Conservation (phyloP, 257 asterid genomes). For the Linderniella brevidens region DNA sequence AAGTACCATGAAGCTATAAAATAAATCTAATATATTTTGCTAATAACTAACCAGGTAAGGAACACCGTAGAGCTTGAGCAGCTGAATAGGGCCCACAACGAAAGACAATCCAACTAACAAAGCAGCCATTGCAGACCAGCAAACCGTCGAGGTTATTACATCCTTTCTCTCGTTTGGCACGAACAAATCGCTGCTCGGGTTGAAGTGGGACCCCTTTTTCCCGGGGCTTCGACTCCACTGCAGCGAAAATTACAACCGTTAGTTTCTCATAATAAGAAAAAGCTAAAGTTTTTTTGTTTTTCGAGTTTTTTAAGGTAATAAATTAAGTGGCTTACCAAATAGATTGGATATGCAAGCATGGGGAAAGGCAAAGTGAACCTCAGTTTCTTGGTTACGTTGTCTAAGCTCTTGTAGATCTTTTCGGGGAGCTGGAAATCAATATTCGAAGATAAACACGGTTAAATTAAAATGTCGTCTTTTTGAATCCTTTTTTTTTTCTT, state of each 20-base stretch:
- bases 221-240: constrained; percentile 24
- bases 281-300: background rate
- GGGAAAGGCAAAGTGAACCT: constrained; percentile 91
- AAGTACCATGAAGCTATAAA: too few relatives aligned
- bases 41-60: constrained; percentile 61
- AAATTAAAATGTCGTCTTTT: background rate
- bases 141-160: constrained; percentile 66
- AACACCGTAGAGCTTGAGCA: constrained; percentile 74
- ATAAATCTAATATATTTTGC: background rate
- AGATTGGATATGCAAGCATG: constrained; percentile 76
- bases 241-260: background rate
- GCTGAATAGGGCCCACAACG: constrained; percentile 55
- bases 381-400: constrained; percentile 36
- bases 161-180: constrained; percentile 63
- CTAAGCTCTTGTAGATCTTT: constrained; percentile 43
- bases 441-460: background rate
- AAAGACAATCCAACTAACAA: constrained; percentile 60
- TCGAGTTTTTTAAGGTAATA: background rate
- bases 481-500: background rate
- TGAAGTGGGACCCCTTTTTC: constrained; percentile 74
- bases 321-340: constrained; percentile 35
- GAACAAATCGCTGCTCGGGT: constrained; percentile 77
- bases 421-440: constrained; percentile 32
- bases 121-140: constrained; percentile 86
- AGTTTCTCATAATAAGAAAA: background rate